Percentiles rank a stretch among this genome's conserved stretches.
Conservation (phyloP, 2,329 filamentous ascomycete species). For the Cryoendolithus antarcticus region DNA sequence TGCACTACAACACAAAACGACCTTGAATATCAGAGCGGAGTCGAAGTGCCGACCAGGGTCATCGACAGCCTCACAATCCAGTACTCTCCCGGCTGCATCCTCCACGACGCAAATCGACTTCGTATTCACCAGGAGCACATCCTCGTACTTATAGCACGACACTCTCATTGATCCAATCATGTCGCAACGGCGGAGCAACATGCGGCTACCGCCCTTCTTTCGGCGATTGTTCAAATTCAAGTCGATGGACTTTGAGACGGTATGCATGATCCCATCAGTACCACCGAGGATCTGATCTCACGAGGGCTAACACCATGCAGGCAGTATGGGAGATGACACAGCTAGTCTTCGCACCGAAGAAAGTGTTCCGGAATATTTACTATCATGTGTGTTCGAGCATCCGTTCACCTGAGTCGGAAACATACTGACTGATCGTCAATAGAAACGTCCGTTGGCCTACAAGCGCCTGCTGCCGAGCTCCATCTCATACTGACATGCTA, state of each 20-base stretch:
- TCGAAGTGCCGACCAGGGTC: too few species aligned
- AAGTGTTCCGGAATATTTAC: conserved; percentile 59
- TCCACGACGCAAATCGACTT: too few species aligned
- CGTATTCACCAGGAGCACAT: too few species aligned
- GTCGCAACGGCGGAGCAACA: conserved; percentile 21
- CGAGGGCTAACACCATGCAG: conserved; percentile 8
- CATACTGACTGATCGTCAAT: not conserved
- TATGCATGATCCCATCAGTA: conserved; percentile 6
- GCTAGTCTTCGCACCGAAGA: conserved; percentile 55
- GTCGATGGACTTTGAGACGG: conserved; percentile 62
- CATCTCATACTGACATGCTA: not conserved
- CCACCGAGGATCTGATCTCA: not conserved
- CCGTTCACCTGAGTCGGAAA: not conserved
- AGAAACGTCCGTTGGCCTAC: conserved; percentile 19
- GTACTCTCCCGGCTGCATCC: too few species aligned
- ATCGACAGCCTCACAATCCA: too few species aligned
- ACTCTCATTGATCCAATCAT: not conserved
- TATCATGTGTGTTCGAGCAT: conserved; percentile 43
- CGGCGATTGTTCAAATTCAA: conserved; percentile 59
- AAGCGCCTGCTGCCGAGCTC: not conserved
- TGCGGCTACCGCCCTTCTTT: conserved; percentile 56
- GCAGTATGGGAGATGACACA: conserved; percentile 62
- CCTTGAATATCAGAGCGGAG: too few species aligned
- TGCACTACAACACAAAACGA: too few species aligned
- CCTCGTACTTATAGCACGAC: too few species aligned